Evolutionary conservation across 2,329 filamentous ascomycete genomes (phyloP).

Genomic region (Cadophora sp.): DNA sequence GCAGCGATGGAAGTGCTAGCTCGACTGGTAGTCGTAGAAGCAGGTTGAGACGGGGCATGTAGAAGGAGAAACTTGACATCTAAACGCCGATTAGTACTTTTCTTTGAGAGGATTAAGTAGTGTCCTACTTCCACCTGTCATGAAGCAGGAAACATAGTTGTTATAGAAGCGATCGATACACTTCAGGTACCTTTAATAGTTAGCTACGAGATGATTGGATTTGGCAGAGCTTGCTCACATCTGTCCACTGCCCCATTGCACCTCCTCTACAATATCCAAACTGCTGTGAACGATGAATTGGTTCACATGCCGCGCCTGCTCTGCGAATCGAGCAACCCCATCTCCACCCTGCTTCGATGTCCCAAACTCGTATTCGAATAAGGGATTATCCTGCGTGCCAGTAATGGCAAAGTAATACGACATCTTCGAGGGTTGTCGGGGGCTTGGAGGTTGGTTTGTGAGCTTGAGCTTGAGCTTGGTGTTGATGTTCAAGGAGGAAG

Average conservation of each 20-base stretch:
- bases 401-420: constrained; percentile 99
- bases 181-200: constrained; percentile 80
- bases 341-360: constrained; percentile 96
- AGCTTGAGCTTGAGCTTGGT: constrained; percentile 18
- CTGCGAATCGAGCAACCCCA: constrained; percentile 85
- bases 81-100: constrained; percentile 32
- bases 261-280: constrained; percentile 93
- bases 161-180: constrained; percentile 97
- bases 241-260: constrained; percentile 88
- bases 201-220: constrained; percentile 25
- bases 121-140: constrained; percentile 75
- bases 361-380: constrained; percentile 97
- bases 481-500: constrained; percentile 22
- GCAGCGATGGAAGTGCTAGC: constrained; percentile 76
- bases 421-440: constrained; percentile 60
- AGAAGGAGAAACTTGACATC: constrained; percentile 92
- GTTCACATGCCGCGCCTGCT: constrained; percentile 91
- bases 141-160: constrained; percentile 92
- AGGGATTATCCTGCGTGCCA: constrained; percentile 91
- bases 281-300: constrained; percentile 97
- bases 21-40: constrained; percentile 53
- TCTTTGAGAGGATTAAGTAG: background rate
- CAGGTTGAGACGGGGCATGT: constrained; percentile 73
- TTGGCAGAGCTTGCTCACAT: constrained; percentile 63
- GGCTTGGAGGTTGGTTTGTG: constrained; percentile 1